These are phyloP conservation scores for Gynochthodes officinalis DNA, from an alignment of 257 asterid species.

Conservation along the genomic window DNA sequence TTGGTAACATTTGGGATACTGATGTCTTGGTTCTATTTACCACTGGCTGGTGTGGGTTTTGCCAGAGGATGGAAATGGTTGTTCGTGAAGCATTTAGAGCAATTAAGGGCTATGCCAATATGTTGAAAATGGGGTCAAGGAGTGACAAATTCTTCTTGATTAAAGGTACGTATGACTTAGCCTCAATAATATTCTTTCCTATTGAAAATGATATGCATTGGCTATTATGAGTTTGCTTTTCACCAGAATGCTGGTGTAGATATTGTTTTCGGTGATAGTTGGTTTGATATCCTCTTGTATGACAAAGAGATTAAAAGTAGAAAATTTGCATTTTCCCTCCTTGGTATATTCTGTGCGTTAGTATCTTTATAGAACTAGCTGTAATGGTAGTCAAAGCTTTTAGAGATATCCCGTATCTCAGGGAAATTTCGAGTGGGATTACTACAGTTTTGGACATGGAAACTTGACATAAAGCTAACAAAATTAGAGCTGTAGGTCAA, in stretches of 20 bases:
- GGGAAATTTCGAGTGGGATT: background rate
- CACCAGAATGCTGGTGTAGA: background rate
- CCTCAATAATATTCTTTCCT: background rate
- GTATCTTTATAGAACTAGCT: background rate
- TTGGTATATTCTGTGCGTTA: background rate
- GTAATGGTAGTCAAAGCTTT: background rate
- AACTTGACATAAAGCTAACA: background rate
- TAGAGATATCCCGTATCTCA: background rate
- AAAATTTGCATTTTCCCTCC: background rate
- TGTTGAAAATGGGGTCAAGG: conserved; percentile 40
- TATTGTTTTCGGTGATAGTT: background rate
- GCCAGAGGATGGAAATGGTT: conserved; percentile 90
- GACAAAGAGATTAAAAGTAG: background rate
- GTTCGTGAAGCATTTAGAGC: conserved; percentile 91
- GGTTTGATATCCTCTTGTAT: background rate
- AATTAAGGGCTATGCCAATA: conserved; percentile 46
- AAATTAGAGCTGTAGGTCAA: background rate
- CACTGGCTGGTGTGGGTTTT: conserved; percentile 92
- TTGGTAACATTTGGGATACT: conserved; percentile 44
- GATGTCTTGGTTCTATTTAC: conserved; percentile 78
- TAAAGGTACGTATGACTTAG: conserved; percentile 32
- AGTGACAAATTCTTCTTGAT: conserved; percentile 36
- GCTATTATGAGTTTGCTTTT: background rate
- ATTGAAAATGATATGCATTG: background rate
- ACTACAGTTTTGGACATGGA: background rate